Evolutionary conservation across 2,329 filamentous ascomycete species (phyloP).

Genomic region (Bipolaris victoriae): DNA sequence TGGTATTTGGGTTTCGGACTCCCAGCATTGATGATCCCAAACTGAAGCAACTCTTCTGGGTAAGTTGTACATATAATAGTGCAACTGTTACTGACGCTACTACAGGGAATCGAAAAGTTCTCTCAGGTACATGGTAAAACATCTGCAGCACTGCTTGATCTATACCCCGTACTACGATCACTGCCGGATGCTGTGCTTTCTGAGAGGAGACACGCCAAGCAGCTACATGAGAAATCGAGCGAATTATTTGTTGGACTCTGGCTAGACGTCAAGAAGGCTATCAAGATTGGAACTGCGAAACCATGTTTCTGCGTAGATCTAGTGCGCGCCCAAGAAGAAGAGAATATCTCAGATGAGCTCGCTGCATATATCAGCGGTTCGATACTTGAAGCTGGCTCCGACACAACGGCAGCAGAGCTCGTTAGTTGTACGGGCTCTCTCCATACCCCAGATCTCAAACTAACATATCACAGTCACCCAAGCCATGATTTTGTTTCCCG

Average conservation of each 20-base stretch:
- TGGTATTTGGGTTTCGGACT: constrained; percentile 55
- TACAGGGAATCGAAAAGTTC: constrained; percentile 52
- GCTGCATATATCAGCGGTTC: constrained; percentile 34
- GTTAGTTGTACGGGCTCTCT: constrained; percentile 21
- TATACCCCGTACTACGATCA: constrained; percentile 54
- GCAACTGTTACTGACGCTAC: constrained; percentile 38
- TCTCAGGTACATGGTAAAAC: constrained; percentile 52
- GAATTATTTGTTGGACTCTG: constrained; percentile 34
- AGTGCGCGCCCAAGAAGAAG: constrained; percentile 25
- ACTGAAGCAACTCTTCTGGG: constrained; percentile 23
- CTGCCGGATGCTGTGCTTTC: constrained; percentile 47
- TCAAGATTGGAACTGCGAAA: constrained; percentile 19
- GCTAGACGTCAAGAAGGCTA: constrained; percentile 27
- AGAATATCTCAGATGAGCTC: constrained; percentile 29
- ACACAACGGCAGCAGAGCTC: constrained; percentile 35
- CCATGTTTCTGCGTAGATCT: constrained; percentile 37
- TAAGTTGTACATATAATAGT: not conserved
- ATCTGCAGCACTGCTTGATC: constrained; percentile 54
- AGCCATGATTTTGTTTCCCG: constrained; percentile 36
- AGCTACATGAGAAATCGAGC: constrained; percentile 54
- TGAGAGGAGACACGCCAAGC: constrained; percentile 48
- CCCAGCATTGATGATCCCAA: constrained; percentile 24
- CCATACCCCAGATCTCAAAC: not conserved
- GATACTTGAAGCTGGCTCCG: constrained; percentile 38
- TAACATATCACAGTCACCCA: constrained; percentile 25